Conservation (phyloP, 2,329 filamentous ascomycete genomes). For the Aureobasidium pullulans region DNA sequence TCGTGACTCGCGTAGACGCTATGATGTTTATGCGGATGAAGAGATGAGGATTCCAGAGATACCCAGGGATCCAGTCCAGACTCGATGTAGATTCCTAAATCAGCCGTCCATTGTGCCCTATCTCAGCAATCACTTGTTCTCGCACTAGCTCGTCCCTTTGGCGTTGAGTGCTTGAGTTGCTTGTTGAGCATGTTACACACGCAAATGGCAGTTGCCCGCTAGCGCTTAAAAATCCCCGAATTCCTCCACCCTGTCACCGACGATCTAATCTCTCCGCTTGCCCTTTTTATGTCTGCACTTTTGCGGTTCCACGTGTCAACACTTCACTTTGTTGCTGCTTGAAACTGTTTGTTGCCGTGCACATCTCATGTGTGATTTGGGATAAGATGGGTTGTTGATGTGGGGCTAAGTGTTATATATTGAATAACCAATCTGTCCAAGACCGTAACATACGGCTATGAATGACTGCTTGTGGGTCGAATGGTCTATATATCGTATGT, state of each 20-base stretch:
- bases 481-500: constrained; percentile 17
- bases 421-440: not conserved
- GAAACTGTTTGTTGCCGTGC: too few relatives aligned
- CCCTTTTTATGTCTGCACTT: too few relatives aligned
- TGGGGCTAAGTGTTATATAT: not conserved
- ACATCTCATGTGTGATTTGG: too few relatives aligned
- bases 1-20: not conserved
- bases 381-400: too few relatives aligned
- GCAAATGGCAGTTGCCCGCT: not conserved
- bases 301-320: too few relatives aligned
- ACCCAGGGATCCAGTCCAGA: not conserved
- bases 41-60: not conserved
- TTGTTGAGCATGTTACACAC: not conserved
- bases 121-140: not conserved
- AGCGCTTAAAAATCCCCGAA: not conserved
- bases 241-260: not conserved
- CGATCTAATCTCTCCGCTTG: not conserved
- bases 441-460: not conserved
- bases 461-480: constrained; percentile 15
- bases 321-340: too few relatives aligned
- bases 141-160: not conserved
- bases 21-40: not conserved
- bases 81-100: not conserved
- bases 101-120: not conserved
- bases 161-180: not conserved